Conservation (phyloP, 352 stramenopile genomes). For the Phytophthora megakarya region DNA sequence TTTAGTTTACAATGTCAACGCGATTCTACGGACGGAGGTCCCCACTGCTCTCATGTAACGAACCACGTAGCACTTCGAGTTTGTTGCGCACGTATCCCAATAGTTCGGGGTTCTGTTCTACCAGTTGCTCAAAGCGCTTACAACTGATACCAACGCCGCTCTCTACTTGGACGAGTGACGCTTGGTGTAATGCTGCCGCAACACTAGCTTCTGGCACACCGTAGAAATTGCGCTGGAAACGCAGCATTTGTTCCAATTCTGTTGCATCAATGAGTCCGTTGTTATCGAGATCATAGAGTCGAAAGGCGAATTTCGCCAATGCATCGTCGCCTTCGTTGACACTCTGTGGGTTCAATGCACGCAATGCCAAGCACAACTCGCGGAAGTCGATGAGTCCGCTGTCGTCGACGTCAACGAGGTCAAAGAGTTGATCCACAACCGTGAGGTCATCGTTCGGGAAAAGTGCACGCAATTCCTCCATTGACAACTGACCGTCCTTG, state of each 20-base stretch:
- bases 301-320: constrained; percentile 62
- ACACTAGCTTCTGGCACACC: constrained; percentile 38
- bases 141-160: constrained; percentile 38
- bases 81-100: constrained; percentile 54
- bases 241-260: constrained; percentile 55
- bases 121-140: constrained; percentile 47
- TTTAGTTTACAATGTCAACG: constrained; percentile 33
- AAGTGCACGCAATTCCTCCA: constrained; percentile 59
- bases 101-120: constrained; percentile 45
- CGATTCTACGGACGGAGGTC: constrained; percentile 11
- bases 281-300: constrained; percentile 67
- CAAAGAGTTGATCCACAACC: constrained; percentile 62
- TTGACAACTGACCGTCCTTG: constrained; percentile 66
- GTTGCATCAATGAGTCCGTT: constrained; percentile 56
- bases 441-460: constrained; percentile 54
- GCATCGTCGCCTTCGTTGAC: constrained; percentile 40
- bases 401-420: constrained; percentile 62
- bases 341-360: constrained; percentile 48
- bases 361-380: constrained; percentile 68
- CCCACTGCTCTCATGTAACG: constrained; percentile 39
- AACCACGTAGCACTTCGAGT: constrained; percentile 59
- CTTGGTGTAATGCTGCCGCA: constrained; percentile 31
- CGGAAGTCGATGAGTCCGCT: constrained; percentile 76
- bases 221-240: constrained; percentile 59
- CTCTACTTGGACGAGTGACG: constrained; percentile 19